Evolutionary conservation across 164 flowering plant species (phyloP).

Genomic region (Tetrastigma voinierianum): DNA sequence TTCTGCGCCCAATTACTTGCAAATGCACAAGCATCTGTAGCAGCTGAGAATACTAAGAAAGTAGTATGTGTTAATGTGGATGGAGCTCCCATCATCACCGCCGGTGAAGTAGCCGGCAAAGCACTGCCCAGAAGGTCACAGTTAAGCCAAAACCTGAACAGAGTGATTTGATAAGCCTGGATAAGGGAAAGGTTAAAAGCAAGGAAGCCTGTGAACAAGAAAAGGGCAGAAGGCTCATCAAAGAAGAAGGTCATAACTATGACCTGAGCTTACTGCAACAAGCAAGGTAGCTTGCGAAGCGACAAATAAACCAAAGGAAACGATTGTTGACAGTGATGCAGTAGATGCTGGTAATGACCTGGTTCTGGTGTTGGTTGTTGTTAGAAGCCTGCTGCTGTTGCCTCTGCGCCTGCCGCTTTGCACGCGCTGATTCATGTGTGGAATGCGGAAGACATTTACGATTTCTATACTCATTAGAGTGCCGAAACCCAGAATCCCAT

Average conservation of each 20-base stretch:
- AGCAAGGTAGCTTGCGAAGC: constrained; percentile 93
- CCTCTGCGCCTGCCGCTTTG: too few relatives aligned
- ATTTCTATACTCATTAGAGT: constrained; percentile 69
- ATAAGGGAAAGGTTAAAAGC: constrained; percentile 31
- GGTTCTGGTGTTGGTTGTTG: too few relatives aligned
- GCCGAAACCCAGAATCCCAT: constrained; percentile 38
- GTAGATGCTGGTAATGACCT: constrained; percentile 68
- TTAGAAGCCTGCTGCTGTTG: too few relatives aligned
- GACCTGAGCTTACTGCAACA: constrained; percentile 74
- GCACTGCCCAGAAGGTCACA: constrained; percentile 37
- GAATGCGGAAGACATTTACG: constrained; percentile 90
- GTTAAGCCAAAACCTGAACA: constrained; percentile 33
- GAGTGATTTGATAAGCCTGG: constrained; percentile 56
- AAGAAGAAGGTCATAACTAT: constrained; percentile 54
- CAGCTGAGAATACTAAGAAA: constrained; percentile 57
- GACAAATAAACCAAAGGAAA: constrained; percentile 48
- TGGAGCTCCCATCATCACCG: constrained; percentile 18
- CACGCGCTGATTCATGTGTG: too few relatives aligned
- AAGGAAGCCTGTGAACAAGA: constrained; percentile 16
- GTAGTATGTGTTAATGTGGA: constrained; percentile 35
- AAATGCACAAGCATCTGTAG: constrained; percentile 73
- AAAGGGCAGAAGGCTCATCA: constrained; percentile 23
- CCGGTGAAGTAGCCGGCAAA: constrained; percentile 17
- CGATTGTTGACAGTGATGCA: constrained; percentile 67
- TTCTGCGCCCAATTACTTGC: constrained; percentile 84